Percentiles rank a stretch among this genome's conserved stretches.
phyloP scores from a whole-genome alignment of 495 filamentous ascomycete genomes.

The Pyronema omphalodes region DNA sequence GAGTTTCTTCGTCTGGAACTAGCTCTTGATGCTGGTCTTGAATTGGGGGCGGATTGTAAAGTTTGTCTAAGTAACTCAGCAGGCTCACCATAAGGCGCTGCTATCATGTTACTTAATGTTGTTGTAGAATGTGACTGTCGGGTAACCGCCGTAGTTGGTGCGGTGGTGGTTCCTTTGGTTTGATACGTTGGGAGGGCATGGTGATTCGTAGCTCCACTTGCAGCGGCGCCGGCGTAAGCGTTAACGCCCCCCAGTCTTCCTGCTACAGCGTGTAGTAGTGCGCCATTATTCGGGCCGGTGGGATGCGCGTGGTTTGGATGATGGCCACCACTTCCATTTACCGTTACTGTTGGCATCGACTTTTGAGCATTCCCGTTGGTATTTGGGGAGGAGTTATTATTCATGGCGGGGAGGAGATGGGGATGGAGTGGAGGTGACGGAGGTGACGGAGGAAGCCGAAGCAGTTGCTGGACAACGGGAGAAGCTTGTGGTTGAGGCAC shows the following conservation, averaged over 20 bases:
- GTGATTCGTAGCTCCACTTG: background rate
- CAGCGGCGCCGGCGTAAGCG: background rate
- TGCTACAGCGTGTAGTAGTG: no score
- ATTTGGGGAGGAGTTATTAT: background rate
- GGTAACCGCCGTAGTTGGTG: background rate
- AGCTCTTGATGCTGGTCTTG: constrained; percentile 14
- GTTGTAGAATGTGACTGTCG: background rate
- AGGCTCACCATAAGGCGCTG: constrained; percentile 16
- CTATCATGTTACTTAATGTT: constrained; percentile 4
- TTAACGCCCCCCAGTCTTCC: no score
- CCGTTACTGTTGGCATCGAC: background rate
- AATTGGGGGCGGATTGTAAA: constrained; percentile 14
- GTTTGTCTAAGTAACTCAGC: constrained; percentile 21
- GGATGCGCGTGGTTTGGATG: no score
- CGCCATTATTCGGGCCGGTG: background rate
- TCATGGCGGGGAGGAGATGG: background rate
- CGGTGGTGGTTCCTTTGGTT: background rate
- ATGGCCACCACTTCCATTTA: background rate
- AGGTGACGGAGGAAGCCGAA: background rate
- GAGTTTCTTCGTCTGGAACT: constrained; percentile 17
- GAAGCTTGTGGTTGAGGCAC: background rate
- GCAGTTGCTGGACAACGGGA: background rate
- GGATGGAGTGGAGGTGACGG: constrained; percentile 4
- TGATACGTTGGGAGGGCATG: background rate
- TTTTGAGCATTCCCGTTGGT: background rate